Evolutionary conservation across 768 basidiomycete species (phyloP).

Genomic region (Chiua virens): DNA sequence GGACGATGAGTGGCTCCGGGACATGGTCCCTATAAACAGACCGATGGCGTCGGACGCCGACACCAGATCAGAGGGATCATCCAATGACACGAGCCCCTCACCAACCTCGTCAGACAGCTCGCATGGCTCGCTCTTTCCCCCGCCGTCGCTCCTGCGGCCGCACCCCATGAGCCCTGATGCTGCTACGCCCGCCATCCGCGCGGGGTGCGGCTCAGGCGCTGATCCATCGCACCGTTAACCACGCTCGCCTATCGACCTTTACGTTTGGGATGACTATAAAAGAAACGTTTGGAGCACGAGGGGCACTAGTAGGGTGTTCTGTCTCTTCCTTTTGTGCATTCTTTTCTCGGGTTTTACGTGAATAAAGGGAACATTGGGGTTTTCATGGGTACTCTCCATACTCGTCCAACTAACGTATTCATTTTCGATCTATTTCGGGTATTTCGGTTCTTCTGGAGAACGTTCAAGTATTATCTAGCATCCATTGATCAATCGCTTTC

Average conservation of each 20-base stretch:
- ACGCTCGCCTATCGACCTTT: conserved; percentile 15
- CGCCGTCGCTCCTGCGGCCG: conserved; percentile 24
- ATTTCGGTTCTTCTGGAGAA: background rate
- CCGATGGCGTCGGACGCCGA: conserved; percentile 9
- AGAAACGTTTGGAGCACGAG: conserved; percentile 28
- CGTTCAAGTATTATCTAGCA: conserved; percentile 5
- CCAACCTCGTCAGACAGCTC: conserved; percentile 26
- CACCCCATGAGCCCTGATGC: conserved; percentile 18
- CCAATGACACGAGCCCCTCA: conserved; percentile 11
- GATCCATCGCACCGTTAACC: conserved; percentile 16
- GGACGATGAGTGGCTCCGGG: conserved; percentile 63
- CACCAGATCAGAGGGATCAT: conserved; percentile 14
- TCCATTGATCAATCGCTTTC: conserved; percentile 15
- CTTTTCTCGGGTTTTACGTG: conserved; percentile 20
- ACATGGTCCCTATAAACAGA: conserved; percentile 50
- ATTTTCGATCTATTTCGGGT: conserved; percentile 9
- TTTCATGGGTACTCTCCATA: background rate
- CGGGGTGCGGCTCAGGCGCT: conserved; percentile 6
- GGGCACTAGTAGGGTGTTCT: conserved; percentile 5
- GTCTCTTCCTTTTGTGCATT: conserved; percentile 4
- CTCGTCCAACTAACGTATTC: background rate
- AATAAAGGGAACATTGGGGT: conserved; percentile 7
- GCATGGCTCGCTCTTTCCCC: conserved; percentile 8
- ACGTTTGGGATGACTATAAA: conserved; percentile 18
- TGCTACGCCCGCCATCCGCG: conserved; percentile 13